phyloP scores from a whole-genome alignment of 2,329 filamentous ascomycete genomes.

The Fusarium decemcellulare region DNA sequence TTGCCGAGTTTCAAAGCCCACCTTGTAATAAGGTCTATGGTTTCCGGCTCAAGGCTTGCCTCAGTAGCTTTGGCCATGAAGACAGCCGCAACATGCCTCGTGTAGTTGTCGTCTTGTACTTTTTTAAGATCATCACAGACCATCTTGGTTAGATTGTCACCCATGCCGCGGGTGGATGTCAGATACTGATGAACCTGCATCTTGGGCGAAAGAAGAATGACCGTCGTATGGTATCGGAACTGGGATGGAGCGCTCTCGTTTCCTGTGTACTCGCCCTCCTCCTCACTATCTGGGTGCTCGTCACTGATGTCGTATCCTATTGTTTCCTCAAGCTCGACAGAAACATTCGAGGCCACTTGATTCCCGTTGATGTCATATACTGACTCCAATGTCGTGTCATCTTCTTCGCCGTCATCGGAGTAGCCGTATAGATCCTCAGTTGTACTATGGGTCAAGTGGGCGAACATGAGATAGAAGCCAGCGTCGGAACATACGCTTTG shows the following conservation, averaged over 20 bases:
- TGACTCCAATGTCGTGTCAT: neutral
- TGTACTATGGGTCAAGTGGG: constrained; percentile 10
- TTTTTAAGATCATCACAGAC: constrained; percentile 15
- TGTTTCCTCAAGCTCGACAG: constrained; percentile 1
- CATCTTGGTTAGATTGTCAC: constrained; percentile 12
- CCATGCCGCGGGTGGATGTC: rapidly evolving
- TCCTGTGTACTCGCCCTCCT: constrained; percentile 4
- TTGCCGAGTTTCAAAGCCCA: constrained; percentile 24
- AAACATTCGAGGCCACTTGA: neutral
- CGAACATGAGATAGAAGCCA: constrained; percentile 29
- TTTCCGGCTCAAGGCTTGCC: neutral
- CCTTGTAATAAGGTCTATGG: neutral
- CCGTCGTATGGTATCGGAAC: constrained; percentile 23
- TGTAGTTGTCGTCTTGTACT: neutral
- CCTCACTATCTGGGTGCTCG: constrained; percentile 6
- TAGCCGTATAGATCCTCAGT: neutral
- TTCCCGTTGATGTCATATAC: constrained; percentile 6
- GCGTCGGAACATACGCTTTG: constrained; percentile 13
- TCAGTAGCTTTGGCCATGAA: neutral
- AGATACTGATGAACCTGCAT: neutral
- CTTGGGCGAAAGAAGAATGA: constrained; percentile 15
- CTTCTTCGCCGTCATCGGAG: neutral
- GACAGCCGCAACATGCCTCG: neutral
- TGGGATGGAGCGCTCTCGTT: constrained; percentile 3
- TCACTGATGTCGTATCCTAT: constrained; percentile 1